Evolutionary conservation across 768 basidiomycete species (phyloP).

Genomic region (Auriscalpium microsporum): DNA sequence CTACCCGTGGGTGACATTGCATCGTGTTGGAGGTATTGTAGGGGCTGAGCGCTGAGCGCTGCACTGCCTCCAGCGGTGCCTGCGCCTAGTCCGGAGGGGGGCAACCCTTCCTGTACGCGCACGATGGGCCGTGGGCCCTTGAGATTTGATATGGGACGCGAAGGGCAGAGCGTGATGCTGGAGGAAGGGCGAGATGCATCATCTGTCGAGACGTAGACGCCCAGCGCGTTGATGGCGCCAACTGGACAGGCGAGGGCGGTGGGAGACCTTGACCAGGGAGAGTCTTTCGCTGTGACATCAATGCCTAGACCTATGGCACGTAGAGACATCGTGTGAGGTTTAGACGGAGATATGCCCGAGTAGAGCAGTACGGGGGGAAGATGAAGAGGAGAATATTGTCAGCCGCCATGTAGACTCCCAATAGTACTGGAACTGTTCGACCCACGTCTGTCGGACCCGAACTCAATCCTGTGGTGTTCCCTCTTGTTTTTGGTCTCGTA

Average conservation of each 20-base stretch:
- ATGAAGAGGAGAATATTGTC: too few relatives aligned
- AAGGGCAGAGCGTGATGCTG: not conserved
- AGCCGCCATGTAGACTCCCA: too few relatives aligned
- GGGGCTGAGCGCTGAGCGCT: too few relatives aligned
- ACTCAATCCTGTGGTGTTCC: too few relatives aligned
- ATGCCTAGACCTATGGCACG: not conserved
- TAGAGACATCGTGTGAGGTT: not conserved
- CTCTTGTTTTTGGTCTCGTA: too few relatives aligned
- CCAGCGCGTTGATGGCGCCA: not conserved
- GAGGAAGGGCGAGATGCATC: not conserved
- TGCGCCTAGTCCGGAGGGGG: not conserved
- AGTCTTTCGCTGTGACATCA: not conserved
- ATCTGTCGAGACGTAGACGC: not conserved
- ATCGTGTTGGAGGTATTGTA: too few relatives aligned
- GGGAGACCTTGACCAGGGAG: too few relatives aligned
- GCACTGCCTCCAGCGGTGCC: not conserved
- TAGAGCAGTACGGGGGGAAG: too few relatives aligned
- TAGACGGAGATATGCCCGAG: not conserved
- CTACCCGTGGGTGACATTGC: too few relatives aligned
- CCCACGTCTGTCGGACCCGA: too few relatives aligned
- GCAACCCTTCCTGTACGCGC: slow-evolving; percentile 1
- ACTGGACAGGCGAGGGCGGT: too few relatives aligned
- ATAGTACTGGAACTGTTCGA: too few relatives aligned
- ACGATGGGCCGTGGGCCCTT: slow-evolving; percentile 5
- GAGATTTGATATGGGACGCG: not conserved